These are phyloP conservation scores for Aspergillus pseudonomiae DNA, from an alignment of 2,329 filamentous ascomycete species.

Conservation along the genomic window DNA sequence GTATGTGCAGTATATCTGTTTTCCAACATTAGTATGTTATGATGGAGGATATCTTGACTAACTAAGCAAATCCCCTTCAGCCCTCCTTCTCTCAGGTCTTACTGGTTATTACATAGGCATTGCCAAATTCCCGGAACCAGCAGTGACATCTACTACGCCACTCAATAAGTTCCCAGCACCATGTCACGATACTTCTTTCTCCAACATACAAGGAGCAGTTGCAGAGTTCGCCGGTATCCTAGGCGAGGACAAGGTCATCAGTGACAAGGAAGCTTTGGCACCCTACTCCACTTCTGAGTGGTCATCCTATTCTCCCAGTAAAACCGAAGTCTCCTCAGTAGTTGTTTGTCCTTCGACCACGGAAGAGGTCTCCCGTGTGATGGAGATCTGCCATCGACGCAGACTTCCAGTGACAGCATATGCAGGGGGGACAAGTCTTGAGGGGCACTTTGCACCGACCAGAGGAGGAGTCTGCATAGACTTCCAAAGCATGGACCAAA, in stretches of 20 bases:
- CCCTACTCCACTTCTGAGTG: constrained; percentile 66
- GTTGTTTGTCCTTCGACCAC: constrained; percentile 77
- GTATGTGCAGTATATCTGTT: not conserved
- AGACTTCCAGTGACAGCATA: constrained; percentile 84
- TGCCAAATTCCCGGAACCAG: not conserved
- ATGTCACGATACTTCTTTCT: not conserved
- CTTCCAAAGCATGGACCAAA: constrained; percentile 81
- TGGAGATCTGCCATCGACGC: constrained; percentile 82
- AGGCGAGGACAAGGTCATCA: constrained; percentile 64
- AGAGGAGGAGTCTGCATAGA: constrained; percentile 85
- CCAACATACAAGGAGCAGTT: not conserved
- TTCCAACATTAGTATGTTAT: not conserved
- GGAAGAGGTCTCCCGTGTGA: constrained; percentile 80
- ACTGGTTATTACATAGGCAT: not conserved
- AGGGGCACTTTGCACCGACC: constrained; percentile 85
- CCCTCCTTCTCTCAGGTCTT: not conserved
- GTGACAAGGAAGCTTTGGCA: constrained; percentile 56
- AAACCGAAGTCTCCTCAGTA: constrained; percentile 53
- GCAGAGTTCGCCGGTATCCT: constrained; percentile 62
- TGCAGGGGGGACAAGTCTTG: constrained; percentile 84
- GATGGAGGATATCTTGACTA: not conserved
- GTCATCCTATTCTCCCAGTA: constrained; percentile 56
- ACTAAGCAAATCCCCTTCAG: not conserved
- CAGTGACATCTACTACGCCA: not conserved
- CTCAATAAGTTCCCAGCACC: not conserved